phyloP scores from a whole-genome alignment of 2,329 filamentous ascomycete genomes.

The Plectosphaerella sp. region DNA sequence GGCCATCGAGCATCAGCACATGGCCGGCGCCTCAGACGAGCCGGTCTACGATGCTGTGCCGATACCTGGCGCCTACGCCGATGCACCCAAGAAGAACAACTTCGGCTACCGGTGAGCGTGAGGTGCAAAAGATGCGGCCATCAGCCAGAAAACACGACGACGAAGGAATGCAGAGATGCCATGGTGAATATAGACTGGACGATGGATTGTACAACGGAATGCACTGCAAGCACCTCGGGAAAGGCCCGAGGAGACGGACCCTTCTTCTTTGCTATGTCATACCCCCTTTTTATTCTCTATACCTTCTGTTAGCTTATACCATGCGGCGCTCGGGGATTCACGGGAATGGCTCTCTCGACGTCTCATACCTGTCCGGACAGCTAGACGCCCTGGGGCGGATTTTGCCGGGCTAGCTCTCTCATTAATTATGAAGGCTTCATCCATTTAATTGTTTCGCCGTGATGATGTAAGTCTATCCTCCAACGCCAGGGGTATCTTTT shows the following conservation, averaged over 20 bases:
- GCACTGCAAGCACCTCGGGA: background rate
- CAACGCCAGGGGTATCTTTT: background rate
- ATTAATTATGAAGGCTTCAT: too few species aligned
- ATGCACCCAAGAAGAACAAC: slow-evolving; percentile 46
- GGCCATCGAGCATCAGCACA: slow-evolving; percentile 57
- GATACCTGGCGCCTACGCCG: slow-evolving; percentile 79
- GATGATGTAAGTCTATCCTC: too few species aligned
- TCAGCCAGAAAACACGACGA: slow-evolving; percentile 8
- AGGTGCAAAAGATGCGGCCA: slow-evolving; percentile 11
- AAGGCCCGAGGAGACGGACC: background rate
- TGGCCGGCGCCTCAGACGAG: slow-evolving; percentile 71
- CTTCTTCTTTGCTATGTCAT: background rate
- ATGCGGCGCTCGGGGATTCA: background rate
- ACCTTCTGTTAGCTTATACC: slow-evolving; percentile 4
- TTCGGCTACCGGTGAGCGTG: slow-evolving; percentile 16
- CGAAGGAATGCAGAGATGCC: slow-evolving; percentile 2
- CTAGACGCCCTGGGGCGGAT: background rate
- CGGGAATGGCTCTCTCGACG: too few species aligned
- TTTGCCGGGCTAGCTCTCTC: too few species aligned
- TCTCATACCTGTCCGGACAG: background rate
- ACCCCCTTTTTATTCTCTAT: slow-evolving; percentile 6
- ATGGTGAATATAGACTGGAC: background rate
- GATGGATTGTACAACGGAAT: too few species aligned
- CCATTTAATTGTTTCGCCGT: background rate
- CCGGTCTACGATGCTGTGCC: slow-evolving; percentile 80